Conservation (phyloP, 2,329 filamentous ascomycete species). For the Cladosporium sp. region DNA sequence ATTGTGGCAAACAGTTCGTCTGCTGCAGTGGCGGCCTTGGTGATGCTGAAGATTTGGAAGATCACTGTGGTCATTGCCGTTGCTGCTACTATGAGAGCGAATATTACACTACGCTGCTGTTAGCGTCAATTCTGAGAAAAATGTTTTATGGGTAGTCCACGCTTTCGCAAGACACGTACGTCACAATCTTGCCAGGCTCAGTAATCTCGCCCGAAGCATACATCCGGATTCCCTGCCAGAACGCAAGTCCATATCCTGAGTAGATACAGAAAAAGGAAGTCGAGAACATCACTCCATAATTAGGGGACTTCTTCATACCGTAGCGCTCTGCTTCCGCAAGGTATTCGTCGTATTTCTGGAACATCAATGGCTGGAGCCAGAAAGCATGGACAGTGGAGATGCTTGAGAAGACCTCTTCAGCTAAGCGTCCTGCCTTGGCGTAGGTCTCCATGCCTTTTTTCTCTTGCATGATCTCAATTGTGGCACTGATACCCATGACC, state of each 20-base stretch:
- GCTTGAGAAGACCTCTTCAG: conserved; percentile 46
- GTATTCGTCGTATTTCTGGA: conserved; percentile 38
- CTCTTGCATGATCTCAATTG: conserved; percentile 5
- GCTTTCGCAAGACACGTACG: conserved; percentile 16
- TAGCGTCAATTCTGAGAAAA: neutral
- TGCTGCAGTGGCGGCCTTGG: conserved; percentile 38
- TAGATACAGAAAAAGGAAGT: conserved; percentile 39
- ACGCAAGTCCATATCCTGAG: conserved; percentile 34
- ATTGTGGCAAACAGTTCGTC: conserved; percentile 38
- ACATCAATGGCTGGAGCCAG: conserved; percentile 39
- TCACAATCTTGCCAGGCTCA: conserved; percentile 31
- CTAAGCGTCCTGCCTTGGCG: conserved; percentile 40
- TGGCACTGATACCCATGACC: conserved; percentile 28
- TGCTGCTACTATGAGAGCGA: conserved; percentile 6
- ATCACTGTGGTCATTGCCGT: conserved; percentile 9
- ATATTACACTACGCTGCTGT: neutral
- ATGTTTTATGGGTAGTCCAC: neutral
- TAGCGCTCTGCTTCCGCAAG: conserved; percentile 39
- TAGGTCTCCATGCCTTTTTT: conserved; percentile 29
- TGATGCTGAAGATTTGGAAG: conserved; percentile 34
- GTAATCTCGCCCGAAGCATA: conserved; percentile 28
- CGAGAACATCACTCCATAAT: conserved; percentile 39
- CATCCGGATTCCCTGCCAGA: conserved; percentile 41
- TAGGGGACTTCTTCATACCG: conserved; percentile 40
- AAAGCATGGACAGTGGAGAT: conserved; percentile 48